Conservation (phyloP, 371 early-diverging fungal genomes). For the Mortierella sp. region DNA sequence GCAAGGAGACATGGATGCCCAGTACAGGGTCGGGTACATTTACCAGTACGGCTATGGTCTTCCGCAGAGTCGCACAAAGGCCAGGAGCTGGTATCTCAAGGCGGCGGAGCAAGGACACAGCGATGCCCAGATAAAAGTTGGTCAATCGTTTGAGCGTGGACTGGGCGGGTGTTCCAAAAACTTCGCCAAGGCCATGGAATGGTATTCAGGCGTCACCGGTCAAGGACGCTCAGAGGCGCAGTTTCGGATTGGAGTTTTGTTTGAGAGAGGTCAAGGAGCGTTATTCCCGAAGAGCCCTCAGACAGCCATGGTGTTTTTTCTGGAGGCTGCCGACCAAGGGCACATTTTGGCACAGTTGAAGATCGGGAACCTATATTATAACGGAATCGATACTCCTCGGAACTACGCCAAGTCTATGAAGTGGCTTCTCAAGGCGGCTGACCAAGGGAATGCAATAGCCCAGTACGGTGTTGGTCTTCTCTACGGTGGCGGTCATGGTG, state of each 20-base stretch:
- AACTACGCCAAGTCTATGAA: not conserved
- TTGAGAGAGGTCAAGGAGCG: not conserved
- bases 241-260: not conserved
- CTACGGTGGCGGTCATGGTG: not conserved
- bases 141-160: not conserved
- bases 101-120: not conserved
- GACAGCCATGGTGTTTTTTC: slow-evolving; percentile 29
- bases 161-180: not conserved
- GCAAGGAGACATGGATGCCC: slow-evolving; percentile 1
- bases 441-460: not conserved
- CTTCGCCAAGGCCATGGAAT: slow-evolving; percentile 28
- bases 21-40: not conserved
- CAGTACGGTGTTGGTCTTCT: not conserved
- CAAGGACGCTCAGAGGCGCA: not conserved
- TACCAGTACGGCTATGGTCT: not conserved
- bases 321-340: not conserved
- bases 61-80: not conserved
- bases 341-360: not conserved
- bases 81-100: not conserved
- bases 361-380: not conserved
- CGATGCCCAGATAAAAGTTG: not conserved
- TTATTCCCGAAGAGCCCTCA: not conserved
- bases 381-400: not conserved
- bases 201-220: not conserved
- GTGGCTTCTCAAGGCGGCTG: not conserved